phyloP scores from a whole-genome alignment of 306 rosid species.

The Luffa acutangula region DNA sequence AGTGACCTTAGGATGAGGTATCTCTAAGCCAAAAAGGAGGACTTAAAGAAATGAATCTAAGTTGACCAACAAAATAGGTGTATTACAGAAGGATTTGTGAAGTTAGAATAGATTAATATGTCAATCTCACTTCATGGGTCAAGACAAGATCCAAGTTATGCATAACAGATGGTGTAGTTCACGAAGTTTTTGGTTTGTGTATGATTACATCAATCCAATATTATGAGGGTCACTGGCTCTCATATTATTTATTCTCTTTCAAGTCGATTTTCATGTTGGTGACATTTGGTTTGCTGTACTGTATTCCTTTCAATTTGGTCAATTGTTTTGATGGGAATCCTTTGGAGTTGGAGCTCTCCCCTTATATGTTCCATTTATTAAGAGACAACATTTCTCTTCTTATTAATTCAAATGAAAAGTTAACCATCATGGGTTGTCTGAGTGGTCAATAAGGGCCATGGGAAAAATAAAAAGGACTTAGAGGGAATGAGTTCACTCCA shows the following conservation, averaged over 20 bases:
- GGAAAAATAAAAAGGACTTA: too few relatives aligned
- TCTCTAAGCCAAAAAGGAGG: not conserved
- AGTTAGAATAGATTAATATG: not conserved
- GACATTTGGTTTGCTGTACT: not conserved
- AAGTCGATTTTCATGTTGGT: conserved; percentile 9
- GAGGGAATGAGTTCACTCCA: too few relatives aligned
- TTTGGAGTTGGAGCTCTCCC: not conserved
- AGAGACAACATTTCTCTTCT: not conserved
- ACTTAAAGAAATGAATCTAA: not conserved
- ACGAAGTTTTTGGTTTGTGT: not conserved
- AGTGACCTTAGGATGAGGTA: not conserved
- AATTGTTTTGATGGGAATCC: not conserved
- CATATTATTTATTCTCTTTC: not conserved
- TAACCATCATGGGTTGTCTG: too few relatives aligned
- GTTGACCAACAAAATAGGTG: not conserved
- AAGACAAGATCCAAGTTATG: not conserved
- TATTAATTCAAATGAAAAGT: too few relatives aligned
- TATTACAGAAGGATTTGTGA: not conserved
- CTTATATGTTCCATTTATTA: not conserved
- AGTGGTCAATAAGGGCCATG: too few relatives aligned
- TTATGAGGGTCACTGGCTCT: not conserved
- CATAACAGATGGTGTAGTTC: not conserved
- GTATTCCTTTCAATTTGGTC: not conserved
- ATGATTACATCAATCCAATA: not conserved
- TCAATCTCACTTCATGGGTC: not conserved